Conservation (phyloP, 257 asterid species). For the Lavandula angustifolia region DNA sequence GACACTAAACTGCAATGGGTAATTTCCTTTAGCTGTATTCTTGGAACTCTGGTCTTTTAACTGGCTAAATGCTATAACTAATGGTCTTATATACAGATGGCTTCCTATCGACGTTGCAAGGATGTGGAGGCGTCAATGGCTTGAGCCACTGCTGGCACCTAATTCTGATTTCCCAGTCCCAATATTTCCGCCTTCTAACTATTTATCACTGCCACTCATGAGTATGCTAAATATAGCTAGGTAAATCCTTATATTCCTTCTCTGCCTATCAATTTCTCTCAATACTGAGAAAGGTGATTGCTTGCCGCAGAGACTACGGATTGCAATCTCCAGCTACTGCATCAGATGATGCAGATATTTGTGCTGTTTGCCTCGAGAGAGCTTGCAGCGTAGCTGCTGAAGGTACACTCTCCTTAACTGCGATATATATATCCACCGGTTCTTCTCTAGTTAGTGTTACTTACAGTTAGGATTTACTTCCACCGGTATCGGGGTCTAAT, state of each 20-base stretch:
- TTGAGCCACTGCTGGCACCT: slow-evolving; percentile 75
- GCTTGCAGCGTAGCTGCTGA: slow-evolving; percentile 82
- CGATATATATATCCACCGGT: not conserved
- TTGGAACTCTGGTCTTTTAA: slow-evolving; percentile 8
- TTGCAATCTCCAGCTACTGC: slow-evolving; percentile 64
- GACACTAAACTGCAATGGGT: slow-evolving; percentile 95
- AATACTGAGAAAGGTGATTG: not conserved
- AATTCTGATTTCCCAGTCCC: slow-evolving; percentile 69
- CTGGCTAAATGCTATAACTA: slow-evolving; percentile 10
- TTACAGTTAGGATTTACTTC: too few species aligned
- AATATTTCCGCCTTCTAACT: slow-evolving; percentile 71
- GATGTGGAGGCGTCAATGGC: slow-evolving; percentile 99
- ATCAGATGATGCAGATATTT: slow-evolving; percentile 74
- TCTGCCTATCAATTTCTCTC: not conserved
- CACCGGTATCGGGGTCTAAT: too few species aligned
- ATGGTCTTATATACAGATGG: slow-evolving; percentile 59
- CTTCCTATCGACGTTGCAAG: slow-evolving; percentile 93
- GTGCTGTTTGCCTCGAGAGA: slow-evolving; percentile 96
- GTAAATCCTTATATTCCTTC: slow-evolving; percentile 40
- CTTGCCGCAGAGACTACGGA: slow-evolving; percentile 71
- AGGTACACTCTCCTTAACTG: slow-evolving; percentile 41
- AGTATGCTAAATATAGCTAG: slow-evolving; percentile 92
- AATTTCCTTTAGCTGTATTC: slow-evolving; percentile 25
- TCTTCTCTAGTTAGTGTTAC: too few species aligned
- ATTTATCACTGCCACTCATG: slow-evolving; percentile 85